Base-by-base conservation (phyloP, 2,329 filamentous ascomycete genomes). In the Ilyonectria robusta region DNA sequence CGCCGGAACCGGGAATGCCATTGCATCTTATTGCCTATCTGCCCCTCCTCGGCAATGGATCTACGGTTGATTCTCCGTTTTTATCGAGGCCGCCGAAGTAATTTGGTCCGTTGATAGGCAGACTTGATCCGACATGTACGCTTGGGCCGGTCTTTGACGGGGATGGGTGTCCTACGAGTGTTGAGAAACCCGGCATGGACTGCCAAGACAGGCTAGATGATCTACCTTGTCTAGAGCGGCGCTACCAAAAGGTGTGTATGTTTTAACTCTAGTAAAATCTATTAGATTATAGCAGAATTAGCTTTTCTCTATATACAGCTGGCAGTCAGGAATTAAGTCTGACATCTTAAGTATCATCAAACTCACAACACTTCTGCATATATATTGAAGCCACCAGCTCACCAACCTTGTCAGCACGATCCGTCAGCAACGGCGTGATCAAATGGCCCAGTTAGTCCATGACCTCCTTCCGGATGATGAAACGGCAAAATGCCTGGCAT, bases 21-120 rank as follows among this genome's bases (percentile, higher is more conserved):
- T 40, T 48, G 21, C 48, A 50, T 48, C 33, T 59, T 65, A 65
- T 48, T 54, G 35, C 57, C 11, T 65, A 65, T 48, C 53, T 59
- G 46, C 17, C 29, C 33, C 50, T 19, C 50, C 13, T 53, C 33
- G 9, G 33, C 15, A 37, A 33, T 29, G 17, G 50, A 53, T 37
- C 50, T 53, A 21, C 50, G 50, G 29, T 9, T 5, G 17, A 19
- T 35, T 13, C 3, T 33, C 19, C 10, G 29, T 15, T 21, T 6
- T 19, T 19, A 33, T 51, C 8, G 31, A 21, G 11, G 50, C n/a
- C 31, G 11, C 29, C 17, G 29, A 35, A 21, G n/a, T 5, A 35
- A 37, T n/a, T 11, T 15, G 10, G 6, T 10, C 7, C 21, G 29
- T 33, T 21, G 29, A 21, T 8, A 33, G 40, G 5, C 6, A n/a